Evolutionary conservation across 1,139 yeast species (phyloP).

Genomic region (Yamadazyma sp.): DNA sequence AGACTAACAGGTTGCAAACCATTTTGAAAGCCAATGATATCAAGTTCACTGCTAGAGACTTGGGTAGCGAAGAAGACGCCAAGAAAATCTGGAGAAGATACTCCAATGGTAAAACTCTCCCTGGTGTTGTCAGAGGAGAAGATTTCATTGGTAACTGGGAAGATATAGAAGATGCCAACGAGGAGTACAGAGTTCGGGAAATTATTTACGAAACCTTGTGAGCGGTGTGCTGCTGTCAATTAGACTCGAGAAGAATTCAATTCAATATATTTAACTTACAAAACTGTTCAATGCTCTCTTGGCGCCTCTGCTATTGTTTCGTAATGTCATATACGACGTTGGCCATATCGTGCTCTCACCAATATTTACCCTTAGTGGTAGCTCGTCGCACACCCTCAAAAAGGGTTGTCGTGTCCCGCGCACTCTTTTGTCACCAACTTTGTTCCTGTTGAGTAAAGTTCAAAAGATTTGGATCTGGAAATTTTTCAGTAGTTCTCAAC

Average conservation of each 20-base stretch:
- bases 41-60: constrained; percentile 67
- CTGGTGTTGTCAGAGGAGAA: constrained; percentile 93
- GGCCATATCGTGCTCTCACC: no score
- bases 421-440: no score
- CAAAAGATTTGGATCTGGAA: not conserved
- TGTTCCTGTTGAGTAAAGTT: not conserved
- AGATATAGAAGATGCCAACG: constrained; percentile 81
- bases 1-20: constrained; percentile 75
- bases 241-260: no score
- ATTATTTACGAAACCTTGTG: constrained; percentile 53
- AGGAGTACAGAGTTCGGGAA: constrained; percentile 68
- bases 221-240: not conserved
- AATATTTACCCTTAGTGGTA: no score
- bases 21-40: constrained; percentile 76
- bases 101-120: constrained; percentile 71
- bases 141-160: constrained; percentile 84
- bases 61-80: constrained; percentile 88
- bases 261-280: no score
- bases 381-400: no score
- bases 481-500: constrained; percentile 2
- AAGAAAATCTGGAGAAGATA: constrained; percentile 82
- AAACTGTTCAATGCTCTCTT: no score
- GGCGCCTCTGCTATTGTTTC: not conserved
- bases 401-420: no score
- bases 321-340: not conserved